These are phyloP conservation scores for Tolypocladium paradoxum DNA, from an alignment of 2,329 filamentous ascomycete species.

Conservation along the genomic window DNA sequence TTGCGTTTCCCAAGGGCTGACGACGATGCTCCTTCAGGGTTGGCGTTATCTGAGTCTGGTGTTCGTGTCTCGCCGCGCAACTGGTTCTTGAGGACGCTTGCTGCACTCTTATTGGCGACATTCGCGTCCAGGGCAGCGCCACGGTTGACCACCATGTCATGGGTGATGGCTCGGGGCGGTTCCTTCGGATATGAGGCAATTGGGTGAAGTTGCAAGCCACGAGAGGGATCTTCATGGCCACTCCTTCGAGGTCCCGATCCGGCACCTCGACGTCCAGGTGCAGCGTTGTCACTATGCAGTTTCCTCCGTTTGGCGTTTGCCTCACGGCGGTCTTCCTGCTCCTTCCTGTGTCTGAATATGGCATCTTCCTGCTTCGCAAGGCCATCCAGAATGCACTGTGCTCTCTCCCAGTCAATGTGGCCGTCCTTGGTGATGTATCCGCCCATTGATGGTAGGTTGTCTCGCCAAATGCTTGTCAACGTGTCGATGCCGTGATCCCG, in stretches of 20 bases:
- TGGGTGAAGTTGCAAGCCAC: constrained; percentile 22
- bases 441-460: constrained; percentile 82
- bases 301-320: constrained; percentile 71
- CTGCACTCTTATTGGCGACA: constrained; percentile 85
- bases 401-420: constrained; percentile 74
- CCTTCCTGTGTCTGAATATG: constrained; percentile 82
- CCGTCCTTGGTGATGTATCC: constrained; percentile 96
- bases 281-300: constrained; percentile 47
- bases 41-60: not conserved
- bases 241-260: constrained; percentile 11
- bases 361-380: constrained; percentile 87
- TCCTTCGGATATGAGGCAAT: constrained; percentile 43
- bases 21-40: constrained; percentile 24
- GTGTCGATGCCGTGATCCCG: constrained; percentile 96
- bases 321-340: constrained; percentile 74
- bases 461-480: constrained; percentile 91
- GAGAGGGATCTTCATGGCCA: constrained; percentile 23
- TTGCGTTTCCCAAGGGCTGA: constrained; percentile 66
- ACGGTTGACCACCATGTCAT: constrained; percentile 80
- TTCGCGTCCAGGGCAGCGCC: constrained; percentile 57
- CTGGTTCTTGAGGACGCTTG: constrained; percentile 74
- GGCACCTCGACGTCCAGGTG: constrained; percentile 10
- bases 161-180: constrained; percentile 53
- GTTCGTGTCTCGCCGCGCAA: constrained; percentile 41
- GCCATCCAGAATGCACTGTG: constrained; percentile 78